These are phyloP conservation scores for Capsicum chinense DNA, from an alignment of 257 asterid species.

Conservation along the genomic window DNA sequence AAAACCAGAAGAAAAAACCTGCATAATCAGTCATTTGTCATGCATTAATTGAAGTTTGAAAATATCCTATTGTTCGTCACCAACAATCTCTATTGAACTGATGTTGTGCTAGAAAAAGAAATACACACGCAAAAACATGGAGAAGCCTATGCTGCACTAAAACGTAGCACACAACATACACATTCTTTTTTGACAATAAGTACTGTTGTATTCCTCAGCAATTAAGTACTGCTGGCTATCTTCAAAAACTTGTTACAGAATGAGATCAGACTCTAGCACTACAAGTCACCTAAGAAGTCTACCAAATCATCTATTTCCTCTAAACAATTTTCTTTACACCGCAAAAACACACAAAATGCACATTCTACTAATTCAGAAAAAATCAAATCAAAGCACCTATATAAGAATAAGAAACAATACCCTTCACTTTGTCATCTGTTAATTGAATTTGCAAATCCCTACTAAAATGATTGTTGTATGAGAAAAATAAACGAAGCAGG, in stretches of 20 bases:
- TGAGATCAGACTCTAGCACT: too few species aligned
- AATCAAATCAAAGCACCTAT: not conserved
- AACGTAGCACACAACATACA: not conserved
- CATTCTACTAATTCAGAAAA: not conserved
- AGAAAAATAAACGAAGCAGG: not conserved
- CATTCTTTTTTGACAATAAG: not conserved
- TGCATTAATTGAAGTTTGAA: not conserved
- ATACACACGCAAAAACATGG: not conserved
- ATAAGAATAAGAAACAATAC: not conserved
- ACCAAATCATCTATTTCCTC: too few species aligned
- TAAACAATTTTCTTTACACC: too few species aligned
- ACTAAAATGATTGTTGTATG: not conserved
- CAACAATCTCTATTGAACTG: not conserved
- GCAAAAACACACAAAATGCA: not conserved
- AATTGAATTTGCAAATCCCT: not conserved
- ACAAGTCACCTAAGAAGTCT: too few species aligned
- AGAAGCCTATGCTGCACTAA: not conserved
- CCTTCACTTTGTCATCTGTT: not conserved
- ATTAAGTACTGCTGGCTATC: too few species aligned
- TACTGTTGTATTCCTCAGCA: too few species aligned
- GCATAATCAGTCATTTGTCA: not conserved
- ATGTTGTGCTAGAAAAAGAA: slow-evolving; percentile 1
- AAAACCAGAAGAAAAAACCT: not conserved
- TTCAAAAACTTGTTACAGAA: too few species aligned
- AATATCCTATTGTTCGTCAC: not conserved